A percentile compares a stretch with the other conserved stretches of the same genome.
Conservation (phyloP, 1,284 basidiomycete genomes). For the Abortiporus biennis region DNA sequence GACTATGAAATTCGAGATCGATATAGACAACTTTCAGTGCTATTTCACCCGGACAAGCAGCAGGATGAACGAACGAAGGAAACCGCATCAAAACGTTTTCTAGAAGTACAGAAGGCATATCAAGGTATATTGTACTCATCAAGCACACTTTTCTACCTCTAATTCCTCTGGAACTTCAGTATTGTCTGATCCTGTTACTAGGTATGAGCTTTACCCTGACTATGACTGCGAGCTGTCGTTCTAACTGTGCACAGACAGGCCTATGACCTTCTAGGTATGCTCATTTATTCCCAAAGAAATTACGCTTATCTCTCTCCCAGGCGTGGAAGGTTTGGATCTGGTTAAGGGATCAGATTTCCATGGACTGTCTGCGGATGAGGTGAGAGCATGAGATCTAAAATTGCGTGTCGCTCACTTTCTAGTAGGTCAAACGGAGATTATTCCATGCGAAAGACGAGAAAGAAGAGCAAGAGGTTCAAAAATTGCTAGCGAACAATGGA, state of each 20-base stretch:
- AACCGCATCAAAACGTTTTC: constrained; percentile 60
- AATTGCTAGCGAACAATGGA: constrained; percentile 19
- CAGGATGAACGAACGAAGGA: constrained; percentile 49
- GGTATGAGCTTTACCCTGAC: too few relatives aligned
- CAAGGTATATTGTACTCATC: constrained; percentile 40
- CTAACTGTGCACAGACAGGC: constrained; percentile 51
- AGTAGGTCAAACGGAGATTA: constrained; percentile 13
- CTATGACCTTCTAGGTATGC: constrained; percentile 67
- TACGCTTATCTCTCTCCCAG: constrained; percentile 7
- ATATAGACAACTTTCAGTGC: constrained; percentile 64
- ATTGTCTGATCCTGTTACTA: constrained; percentile 67
- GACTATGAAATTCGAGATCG: constrained; percentile 67
- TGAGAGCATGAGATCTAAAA: constrained; percentile 7
- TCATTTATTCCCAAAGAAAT: too few relatives aligned
- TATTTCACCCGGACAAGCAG: constrained; percentile 86
- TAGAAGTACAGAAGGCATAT: constrained; percentile 76
- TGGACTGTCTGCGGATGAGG: constrained; percentile 16
- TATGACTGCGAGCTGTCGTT: too few relatives aligned
- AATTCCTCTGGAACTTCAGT: constrained; percentile 34
- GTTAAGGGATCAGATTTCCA: constrained; percentile 14
- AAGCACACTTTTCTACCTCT: constrained; percentile 2
- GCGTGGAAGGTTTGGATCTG: constrained; percentile 17
- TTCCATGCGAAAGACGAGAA: constrained; percentile 33
- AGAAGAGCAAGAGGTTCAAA: constrained; percentile 17
- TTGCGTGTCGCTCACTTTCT: neutral